Percentiles rank a stretch among this genome's conserved stretches.
phyloP scores from a whole-genome alignment of 208 protist species.

The Trypanosoma theileri region DNA sequence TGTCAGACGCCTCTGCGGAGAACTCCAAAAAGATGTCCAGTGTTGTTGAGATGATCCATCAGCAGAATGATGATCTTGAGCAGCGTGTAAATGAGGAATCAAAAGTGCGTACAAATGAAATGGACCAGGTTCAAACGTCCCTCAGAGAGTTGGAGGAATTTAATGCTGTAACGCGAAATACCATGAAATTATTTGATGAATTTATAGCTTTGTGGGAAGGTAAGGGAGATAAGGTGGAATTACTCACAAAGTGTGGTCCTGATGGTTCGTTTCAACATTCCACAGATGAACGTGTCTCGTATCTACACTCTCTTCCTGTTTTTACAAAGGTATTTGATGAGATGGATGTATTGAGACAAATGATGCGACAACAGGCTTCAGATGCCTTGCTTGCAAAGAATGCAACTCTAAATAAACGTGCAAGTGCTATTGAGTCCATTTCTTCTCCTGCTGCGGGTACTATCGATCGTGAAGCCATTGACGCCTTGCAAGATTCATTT shows the following conservation, averaged over 20 bases:
- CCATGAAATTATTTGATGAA: slow-evolving; percentile 23
- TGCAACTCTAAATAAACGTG: slow-evolving; percentile 22
- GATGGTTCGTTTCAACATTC: slow-evolving; percentile 35
- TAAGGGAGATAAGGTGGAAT: slow-evolving; percentile 32
- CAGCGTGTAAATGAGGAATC: slow-evolving; percentile 14
- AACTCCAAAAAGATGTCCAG: slow-evolving; percentile 5
- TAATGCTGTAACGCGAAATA: slow-evolving; percentile 19
- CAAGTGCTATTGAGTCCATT: slow-evolving; percentile 14
- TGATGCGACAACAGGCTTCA: slow-evolving; percentile 57
- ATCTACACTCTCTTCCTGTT: slow-evolving; percentile 60
- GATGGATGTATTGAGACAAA: slow-evolving; percentile 58
- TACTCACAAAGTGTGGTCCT: slow-evolving; percentile 39
- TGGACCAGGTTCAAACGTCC: slow-evolving; percentile 22
- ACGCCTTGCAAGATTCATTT: slow-evolving; percentile 24
- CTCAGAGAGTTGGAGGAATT: slow-evolving; percentile 10
- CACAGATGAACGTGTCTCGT: slow-evolving; percentile 56
- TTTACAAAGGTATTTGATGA: slow-evolving; percentile 67
- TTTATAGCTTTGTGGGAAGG: slow-evolving; percentile 70
- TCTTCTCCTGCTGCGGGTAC: slow-evolving; percentile 4
- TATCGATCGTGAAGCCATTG: slow-evolving; percentile 23
- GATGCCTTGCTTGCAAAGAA: slow-evolving; percentile 52
- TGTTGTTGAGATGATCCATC: not conserved
- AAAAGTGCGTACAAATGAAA: not conserved
- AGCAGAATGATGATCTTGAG: slow-evolving; percentile 5
- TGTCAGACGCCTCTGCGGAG: slow-evolving; percentile 17